Conservation (phyloP, 768 basidiomycete species). For the Harrya chromipes region DNA sequence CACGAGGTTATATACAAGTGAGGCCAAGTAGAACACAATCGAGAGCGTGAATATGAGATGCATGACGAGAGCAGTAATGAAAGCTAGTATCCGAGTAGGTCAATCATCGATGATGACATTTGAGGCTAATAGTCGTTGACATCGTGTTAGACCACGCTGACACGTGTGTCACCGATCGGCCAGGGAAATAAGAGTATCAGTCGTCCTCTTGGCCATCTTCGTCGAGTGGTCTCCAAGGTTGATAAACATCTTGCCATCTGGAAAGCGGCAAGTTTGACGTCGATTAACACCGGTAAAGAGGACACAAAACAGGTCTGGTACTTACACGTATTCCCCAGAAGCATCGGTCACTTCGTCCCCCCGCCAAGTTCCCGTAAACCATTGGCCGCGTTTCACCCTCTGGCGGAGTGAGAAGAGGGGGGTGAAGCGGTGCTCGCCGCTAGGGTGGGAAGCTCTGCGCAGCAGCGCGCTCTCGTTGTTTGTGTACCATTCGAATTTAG, state of each 20-base stretch:
- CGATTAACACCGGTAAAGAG: neutral
- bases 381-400: neutral
- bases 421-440: constrained; percentile 3
- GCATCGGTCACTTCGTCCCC: neutral
- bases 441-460: neutral
- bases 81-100: neutral
- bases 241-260: constrained; percentile 19
- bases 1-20: neutral
- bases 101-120: no score
- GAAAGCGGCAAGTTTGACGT: neutral
- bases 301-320: neutral
- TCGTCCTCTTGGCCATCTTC: constrained; percentile 14
- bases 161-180: neutral
- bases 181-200: neutral
- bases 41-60: neutral
- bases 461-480: constrained; percentile 2
- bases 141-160: neutral
- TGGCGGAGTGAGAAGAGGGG: constrained; percentile 11
- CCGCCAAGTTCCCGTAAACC: neutral
- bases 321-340: constrained; percentile 6
- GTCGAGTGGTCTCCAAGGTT: constrained; percentile 19
- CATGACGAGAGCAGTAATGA: neutral
- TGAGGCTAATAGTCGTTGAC: neutral
- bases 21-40: neutral
- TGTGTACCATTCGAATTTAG: no score